Percentiles rank a stretch among this genome's conserved stretches.
Evolutionary conservation across 2,329 filamentous ascomycete genomes (phyloP).

Genomic region (Colletotrichum musicola): DNA sequence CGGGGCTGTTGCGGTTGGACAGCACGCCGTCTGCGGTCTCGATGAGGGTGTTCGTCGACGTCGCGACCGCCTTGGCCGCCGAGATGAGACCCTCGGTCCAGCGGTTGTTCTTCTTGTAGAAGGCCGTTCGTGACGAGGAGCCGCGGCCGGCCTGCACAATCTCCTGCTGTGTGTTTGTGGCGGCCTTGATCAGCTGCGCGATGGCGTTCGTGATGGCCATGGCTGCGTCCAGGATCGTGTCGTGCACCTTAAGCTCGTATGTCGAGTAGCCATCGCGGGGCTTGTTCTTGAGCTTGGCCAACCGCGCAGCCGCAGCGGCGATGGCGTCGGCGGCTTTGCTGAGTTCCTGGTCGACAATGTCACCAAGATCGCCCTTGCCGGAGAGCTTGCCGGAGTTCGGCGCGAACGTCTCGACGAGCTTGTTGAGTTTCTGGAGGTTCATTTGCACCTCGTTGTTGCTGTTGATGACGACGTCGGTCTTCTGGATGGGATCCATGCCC

Average conservation of each 20-base stretch:
- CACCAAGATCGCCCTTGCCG: conserved; percentile 87
- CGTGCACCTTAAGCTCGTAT: conserved; percentile 96
- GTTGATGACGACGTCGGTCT: conserved; percentile 97
- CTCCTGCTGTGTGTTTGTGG: conserved; percentile 92
- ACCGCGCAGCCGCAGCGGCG: conserved; percentile 87
- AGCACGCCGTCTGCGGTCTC: conserved; percentile 98
- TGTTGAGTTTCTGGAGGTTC: conserved; percentile 92
- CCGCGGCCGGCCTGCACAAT: conserved; percentile 95
- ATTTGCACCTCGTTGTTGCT: conserved; percentile 97
- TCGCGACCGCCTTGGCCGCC: conserved; percentile 94
- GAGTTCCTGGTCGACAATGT: conserved; percentile 92
- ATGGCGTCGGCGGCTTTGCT: conserved; percentile 96
- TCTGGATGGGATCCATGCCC: conserved; percentile 88
- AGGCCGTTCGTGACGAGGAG: conserved; percentile 87
- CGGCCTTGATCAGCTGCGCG: conserved; percentile 92
- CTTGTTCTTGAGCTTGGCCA: conserved; percentile 95
- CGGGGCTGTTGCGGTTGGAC: conserved; percentile 89
- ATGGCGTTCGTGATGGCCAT: conserved; percentile 95
- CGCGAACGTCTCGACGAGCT: conserved; percentile 91
- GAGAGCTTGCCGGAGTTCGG: conserved; percentile 87
- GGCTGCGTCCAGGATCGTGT: conserved; percentile 93
- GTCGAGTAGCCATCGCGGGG: conserved; percentile 95
- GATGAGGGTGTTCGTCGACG: conserved; percentile 94
- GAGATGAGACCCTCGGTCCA: conserved; percentile 99
- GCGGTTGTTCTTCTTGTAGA: conserved; percentile 99